Percentiles rank a stretch among this genome's conserved stretches.
Evolutionary conservation across 2,329 filamentous ascomycete genomes (phyloP).

Genomic region (Clonostachys solani): DNA sequence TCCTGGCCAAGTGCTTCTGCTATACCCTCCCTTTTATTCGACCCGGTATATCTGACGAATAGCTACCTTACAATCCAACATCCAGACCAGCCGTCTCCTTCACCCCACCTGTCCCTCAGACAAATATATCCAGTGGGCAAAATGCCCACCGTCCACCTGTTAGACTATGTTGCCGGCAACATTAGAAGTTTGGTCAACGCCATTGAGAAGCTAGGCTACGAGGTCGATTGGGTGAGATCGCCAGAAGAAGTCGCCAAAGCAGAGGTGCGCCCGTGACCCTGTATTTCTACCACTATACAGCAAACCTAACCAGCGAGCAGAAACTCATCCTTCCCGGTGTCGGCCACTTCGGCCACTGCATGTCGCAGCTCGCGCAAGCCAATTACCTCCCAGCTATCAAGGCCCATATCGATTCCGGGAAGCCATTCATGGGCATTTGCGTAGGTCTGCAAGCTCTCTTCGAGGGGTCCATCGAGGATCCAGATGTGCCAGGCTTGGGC

Average conservation of each 20-base stretch:
- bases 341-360: conserved; percentile 95
- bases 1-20: no score
- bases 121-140: conserved; percentile 14
- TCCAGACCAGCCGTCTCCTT: not conserved
- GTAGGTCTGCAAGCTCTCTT: conserved; percentile 92
- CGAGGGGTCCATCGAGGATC: conserved; percentile 76
- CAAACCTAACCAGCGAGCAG: conserved; percentile 34
- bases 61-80: no score
- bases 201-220: conserved; percentile 91
- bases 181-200: conserved; percentile 95
- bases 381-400: conserved; percentile 81
- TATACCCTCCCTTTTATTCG: no score
- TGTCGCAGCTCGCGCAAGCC: conserved; percentile 75
- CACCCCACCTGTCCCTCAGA: not conserved
- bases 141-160: conserved; percentile 74
- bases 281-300: not conserved
- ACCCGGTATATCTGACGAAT: no score
- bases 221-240: conserved; percentile 85
- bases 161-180: conserved; percentile 94
- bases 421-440: conserved; percentile 97
- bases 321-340: conserved; percentile 95
- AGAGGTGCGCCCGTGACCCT: conserved; percentile 54
- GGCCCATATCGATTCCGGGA: conserved; percentile 81
- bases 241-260: conserved; percentile 82
- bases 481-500: conserved; percentile 67